Percentiles rank a stretch among this genome's conserved stretches.
Conservation (phyloP, 2,329 filamentous ascomycete genomes). For the Epichloe scottii region DNA sequence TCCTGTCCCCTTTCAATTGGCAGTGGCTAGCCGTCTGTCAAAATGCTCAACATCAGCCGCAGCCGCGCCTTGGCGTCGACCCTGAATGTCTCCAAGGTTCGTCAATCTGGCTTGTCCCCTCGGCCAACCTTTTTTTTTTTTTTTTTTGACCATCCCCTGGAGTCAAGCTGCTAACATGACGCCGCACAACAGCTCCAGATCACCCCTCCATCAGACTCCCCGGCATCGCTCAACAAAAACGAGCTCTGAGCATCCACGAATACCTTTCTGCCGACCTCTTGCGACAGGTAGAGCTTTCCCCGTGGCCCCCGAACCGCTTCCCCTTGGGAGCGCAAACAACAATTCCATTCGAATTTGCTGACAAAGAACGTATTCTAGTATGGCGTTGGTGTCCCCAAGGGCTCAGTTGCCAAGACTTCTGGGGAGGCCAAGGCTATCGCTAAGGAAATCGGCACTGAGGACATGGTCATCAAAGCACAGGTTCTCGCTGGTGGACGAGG, state of each 20-base stretch:
- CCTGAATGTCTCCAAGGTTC: constrained; percentile 65
- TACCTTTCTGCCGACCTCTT: constrained; percentile 92
- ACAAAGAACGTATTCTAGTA: constrained; percentile 45
- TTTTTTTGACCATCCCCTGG: constrained; percentile 7
- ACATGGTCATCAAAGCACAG: constrained; percentile 99
- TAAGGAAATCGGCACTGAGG: constrained; percentile 80
- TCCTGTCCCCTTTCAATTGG: constrained; percentile 7
- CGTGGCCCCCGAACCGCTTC: constrained; percentile 3
- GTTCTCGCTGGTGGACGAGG: constrained; percentile 94
- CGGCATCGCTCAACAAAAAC: constrained; percentile 63
- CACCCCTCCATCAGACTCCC: constrained; percentile 43
- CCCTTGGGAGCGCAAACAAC: neutral
- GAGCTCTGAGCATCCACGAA: constrained; percentile 94
- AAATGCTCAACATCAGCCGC: constrained; percentile 82
- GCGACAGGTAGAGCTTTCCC: constrained; percentile 42
- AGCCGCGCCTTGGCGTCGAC: constrained; percentile 70
- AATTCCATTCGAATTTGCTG: constrained; percentile 2
- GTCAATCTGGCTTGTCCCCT: constrained; percentile 14
- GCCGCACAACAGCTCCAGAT: constrained; percentile 14
- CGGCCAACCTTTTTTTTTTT: constrained; percentile 7
- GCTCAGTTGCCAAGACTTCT: constrained; percentile 68
- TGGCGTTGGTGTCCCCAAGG: constrained; percentile 85
- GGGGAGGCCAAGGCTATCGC: constrained; percentile 87
- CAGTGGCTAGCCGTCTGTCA: constrained; percentile 17
- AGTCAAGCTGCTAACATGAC: constrained; percentile 5